Evolutionary conservation across 768 basidiomycete genomes (phyloP).

Genomic region (Boletellus sp.): DNA sequence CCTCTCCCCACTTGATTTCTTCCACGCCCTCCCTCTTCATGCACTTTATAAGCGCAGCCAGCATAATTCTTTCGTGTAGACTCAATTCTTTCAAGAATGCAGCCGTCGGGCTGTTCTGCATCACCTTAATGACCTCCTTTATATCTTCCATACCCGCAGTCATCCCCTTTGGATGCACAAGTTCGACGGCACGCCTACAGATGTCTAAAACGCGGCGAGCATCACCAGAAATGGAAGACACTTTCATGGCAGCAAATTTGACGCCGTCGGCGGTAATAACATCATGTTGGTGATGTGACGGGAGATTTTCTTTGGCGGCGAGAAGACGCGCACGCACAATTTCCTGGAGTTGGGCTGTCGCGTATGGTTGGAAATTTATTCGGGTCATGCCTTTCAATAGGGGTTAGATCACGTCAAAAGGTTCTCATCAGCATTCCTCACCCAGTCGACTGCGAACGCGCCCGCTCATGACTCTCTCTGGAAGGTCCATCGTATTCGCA

Average conservation of each 20-base stretch:
- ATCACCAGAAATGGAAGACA: slow-evolving; percentile 84
- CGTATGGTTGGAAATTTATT: slow-evolving; percentile 92
- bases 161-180: slow-evolving; percentile 49
- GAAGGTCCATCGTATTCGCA: slow-evolving; percentile 97
- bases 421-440: slow-evolving; percentile 31
- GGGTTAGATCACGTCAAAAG: neutral
- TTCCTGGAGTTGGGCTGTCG: slow-evolving; percentile 66
- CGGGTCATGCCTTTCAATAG: slow-evolving; percentile 68
- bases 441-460: slow-evolving; percentile 91
- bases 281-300: slow-evolving; percentile 42
- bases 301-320: slow-evolving; percentile 49
- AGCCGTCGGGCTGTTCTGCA: slow-evolving; percentile 90
- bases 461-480: slow-evolving; percentile 89
- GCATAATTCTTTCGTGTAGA: slow-evolving; percentile 85
- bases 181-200: slow-evolving; percentile 87
- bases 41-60: slow-evolving; percentile 79
- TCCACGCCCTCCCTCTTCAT: slow-evolving; percentile 81
- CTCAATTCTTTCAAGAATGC: slow-evolving; percentile 79
- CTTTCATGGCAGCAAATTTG: slow-evolving; percentile 78
- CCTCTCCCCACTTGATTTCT: slow-evolving; percentile 83
- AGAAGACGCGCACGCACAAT: slow-evolving; percentile 84
- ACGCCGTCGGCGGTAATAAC: slow-evolving; percentile 70
- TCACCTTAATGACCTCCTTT: slow-evolving; percentile 70
- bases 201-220: slow-evolving; percentile 91
- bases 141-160: slow-evolving; percentile 70